Conservation (phyloP, 225 moss, liverwort and hornwort genomes). For the Takakia lepidozioides region DNA sequence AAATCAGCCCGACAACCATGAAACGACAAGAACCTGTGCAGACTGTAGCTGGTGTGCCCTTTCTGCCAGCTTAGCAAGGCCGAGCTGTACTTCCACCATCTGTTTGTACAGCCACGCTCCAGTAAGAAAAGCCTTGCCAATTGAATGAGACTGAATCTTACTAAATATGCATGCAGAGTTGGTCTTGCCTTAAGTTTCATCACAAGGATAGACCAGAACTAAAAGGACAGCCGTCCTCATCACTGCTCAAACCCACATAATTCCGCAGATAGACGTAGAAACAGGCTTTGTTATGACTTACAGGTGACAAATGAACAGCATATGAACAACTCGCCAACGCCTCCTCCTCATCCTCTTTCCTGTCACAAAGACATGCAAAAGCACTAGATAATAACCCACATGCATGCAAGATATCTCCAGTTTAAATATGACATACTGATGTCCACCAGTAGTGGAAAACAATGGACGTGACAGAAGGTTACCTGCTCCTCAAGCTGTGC, state of each 20-base stretch:
- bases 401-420: no score
- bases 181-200: no score
- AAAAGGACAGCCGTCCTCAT: no score
- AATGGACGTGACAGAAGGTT: constrained; percentile 1
- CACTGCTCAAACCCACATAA: no score
- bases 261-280: background rate
- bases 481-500: constrained; percentile 63
- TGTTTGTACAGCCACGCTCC: constrained; percentile 39
- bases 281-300: constrained; percentile 17
- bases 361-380: constrained; percentile 24
- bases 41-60: constrained; percentile 61
- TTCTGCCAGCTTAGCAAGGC: constrained; percentile 74
- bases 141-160: no score
- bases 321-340: constrained; percentile 91
- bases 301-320: constrained; percentile 89
- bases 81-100: constrained; percentile 82
- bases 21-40: constrained; percentile 48
- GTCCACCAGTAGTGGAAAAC: no score
- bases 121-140: no score
- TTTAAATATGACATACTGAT: no score
- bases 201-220: no score
- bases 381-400: constrained; percentile 2
- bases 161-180: no score
- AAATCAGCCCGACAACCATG: background rate
- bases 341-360: constrained; percentile 72